phyloP scores from a whole-genome alignment of 2,329 filamentous ascomycete genomes.

The Colletotrichum sp. region DNA sequence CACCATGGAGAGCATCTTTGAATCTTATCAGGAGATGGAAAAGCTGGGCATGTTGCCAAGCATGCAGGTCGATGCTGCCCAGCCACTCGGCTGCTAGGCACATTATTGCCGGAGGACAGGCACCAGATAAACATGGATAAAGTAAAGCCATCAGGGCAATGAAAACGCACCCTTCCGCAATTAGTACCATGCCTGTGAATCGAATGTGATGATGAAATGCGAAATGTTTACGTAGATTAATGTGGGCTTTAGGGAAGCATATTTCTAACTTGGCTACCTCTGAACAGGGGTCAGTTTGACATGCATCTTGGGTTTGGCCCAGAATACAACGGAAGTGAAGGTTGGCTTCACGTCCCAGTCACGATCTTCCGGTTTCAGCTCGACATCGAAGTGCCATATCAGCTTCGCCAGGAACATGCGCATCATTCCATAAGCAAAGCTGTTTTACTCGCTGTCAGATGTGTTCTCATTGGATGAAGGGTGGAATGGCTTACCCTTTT shows the following conservation, averaged over 20 bases:
- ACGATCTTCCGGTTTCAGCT: constrained; percentile 33
- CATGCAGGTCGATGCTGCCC: background rate
- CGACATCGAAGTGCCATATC: constrained; percentile 54
- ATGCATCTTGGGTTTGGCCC: background rate
- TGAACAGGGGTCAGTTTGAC: background rate
- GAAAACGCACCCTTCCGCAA: too few relatives aligned
- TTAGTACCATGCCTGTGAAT: too few relatives aligned
- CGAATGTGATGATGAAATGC: too few relatives aligned
- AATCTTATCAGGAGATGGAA: background rate
- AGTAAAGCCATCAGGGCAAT: too few relatives aligned
- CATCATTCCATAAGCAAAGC: constrained; percentile 55
- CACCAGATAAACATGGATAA: background rate
- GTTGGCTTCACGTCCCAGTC: background rate
- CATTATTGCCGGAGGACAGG: background rate
- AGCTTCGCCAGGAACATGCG: constrained; percentile 50
- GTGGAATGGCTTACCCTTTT: constrained; percentile 12
- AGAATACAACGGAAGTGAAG: background rate
- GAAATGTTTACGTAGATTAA: background rate
- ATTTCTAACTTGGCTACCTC: background rate
- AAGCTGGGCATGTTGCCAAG: background rate
- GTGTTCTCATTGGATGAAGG: constrained; percentile 42
- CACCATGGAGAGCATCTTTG: constrained; percentile 1
- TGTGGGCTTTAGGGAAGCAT: background rate
- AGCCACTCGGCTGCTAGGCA: background rate
- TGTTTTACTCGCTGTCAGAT: constrained; percentile 19